Evolutionary conservation across 2,329 filamentous ascomycete genomes (phyloP).

Genomic region (Fusarium lateritium): DNA sequence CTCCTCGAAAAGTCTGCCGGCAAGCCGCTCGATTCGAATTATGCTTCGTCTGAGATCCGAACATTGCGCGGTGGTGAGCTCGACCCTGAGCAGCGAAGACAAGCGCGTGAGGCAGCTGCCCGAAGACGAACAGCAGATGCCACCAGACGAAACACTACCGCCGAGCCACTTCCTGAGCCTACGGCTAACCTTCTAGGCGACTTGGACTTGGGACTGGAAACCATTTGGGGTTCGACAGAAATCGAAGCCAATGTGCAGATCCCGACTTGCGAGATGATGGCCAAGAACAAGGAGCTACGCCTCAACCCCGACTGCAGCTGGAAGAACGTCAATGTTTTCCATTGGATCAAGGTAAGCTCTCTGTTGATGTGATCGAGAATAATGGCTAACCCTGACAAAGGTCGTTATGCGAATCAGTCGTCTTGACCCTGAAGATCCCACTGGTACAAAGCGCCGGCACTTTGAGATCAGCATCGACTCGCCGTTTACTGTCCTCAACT

Average conservation of each 20-base stretch:
- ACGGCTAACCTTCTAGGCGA: conserved; percentile 85
- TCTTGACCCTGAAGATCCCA: conserved; percentile 81
- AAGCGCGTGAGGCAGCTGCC: conserved; percentile 64
- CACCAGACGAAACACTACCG: conserved; percentile 56
- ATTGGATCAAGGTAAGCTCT: conserved; percentile 89
- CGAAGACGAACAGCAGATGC: conserved; percentile 70
- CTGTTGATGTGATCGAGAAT: not conserved
- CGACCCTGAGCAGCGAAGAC: conserved; percentile 62
- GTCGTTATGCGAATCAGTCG: conserved; percentile 94
- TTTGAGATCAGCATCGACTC: conserved; percentile 98
- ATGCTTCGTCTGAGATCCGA: conserved; percentile 81
- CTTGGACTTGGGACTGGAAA: conserved; percentile 77
- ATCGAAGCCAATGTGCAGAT: conserved; percentile 96
- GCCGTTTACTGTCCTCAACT: conserved; percentile 93
- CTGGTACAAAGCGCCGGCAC: conserved; percentile 81
- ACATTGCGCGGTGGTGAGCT: conserved; percentile 87
- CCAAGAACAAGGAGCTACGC: conserved; percentile 74
- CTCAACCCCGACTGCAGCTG: conserved; percentile 94
- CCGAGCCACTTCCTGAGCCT: conserved; percentile 63
- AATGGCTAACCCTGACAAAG: conserved; percentile 59
- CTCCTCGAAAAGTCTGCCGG: conserved; percentile 92
- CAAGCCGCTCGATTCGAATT: conserved; percentile 79
- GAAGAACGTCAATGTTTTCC: conserved; percentile 92
- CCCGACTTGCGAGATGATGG: conserved; percentile 89
- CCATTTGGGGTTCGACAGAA: conserved; percentile 88